Conservation (phyloP, 2,329 filamentous ascomycete genomes). For the Trichophyton mentagrophytes region DNA sequence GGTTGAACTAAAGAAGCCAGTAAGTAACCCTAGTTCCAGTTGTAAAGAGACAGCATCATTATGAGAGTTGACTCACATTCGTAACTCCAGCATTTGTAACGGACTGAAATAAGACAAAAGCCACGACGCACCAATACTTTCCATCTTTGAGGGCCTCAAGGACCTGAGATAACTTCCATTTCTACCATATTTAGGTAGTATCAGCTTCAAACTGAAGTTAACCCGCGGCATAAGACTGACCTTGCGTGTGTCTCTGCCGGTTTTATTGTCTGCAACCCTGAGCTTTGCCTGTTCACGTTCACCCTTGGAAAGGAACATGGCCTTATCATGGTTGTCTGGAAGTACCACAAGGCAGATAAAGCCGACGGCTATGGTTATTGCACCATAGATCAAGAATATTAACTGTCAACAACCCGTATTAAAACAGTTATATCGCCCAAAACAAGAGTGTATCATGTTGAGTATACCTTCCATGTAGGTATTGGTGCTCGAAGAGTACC, state of each 20-base stretch:
- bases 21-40: background rate
- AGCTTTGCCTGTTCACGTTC: background rate
- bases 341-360: background rate
- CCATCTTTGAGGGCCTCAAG: background rate
- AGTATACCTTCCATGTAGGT: background rate
- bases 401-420: background rate
- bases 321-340: background rate
- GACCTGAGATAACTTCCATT: background rate
- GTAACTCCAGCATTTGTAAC: background rate
- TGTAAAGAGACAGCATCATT: background rate
- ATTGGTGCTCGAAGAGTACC: background rate
- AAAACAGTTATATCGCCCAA: background rate
- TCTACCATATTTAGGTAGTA: background rate
- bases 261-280: background rate
- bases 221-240: background rate
- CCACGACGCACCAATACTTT: background rate
- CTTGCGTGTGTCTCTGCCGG: background rate
- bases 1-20: background rate
- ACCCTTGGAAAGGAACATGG: background rate
- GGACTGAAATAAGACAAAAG: background rate
- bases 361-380: background rate
- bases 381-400: background rate
- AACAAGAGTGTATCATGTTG: background rate
- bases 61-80: background rate
- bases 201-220: background rate